Base-by-base conservation (phyloP, 176 grass and related monocot species). In the Luzula sylvatica region DNA sequence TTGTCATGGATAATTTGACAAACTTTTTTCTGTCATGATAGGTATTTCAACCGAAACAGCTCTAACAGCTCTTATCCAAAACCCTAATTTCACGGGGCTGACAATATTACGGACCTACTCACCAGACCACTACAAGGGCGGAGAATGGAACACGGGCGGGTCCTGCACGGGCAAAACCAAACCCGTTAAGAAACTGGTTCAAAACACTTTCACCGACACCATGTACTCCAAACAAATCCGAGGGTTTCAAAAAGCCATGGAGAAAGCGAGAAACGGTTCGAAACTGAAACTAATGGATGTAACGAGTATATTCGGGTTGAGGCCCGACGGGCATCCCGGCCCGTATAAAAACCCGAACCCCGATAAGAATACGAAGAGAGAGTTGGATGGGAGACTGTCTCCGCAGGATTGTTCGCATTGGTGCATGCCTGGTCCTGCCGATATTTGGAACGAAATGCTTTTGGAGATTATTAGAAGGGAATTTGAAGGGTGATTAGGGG, bases 381-480 rank as follows among this genome's bases (percentile, higher is more conserved):
- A 80, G 11, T 80, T 77, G 8, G 79, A 96, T 42, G 90, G 84
- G 55, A 73, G 75, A 23, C 90, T 83, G 28, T 83, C 81, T 6
- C 90, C 90, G 18, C 84, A 96, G 46, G 90, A 96, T 79, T 96
- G 84, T 55, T 52, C 88, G 26, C 90, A 89, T 46, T 89, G 90
- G 90, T 96, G 90, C 71, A 96, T 96, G 90, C 90, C 90, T 42
- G 92, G 92, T 41, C 81, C 85, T 3, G 68, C 90, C 13, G 85
- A 98, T 63, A 77, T 58, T 44, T 98, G 92, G 81, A 98, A 98
- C 38, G 92, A 98, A 64, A 76, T 98, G 52, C 28, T 98, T 67
- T 59, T 98, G 55, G 81, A 90, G 78, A 78, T 65, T 42, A 90
- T 98, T 46, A 46, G 51, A 46, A 87, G 75, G 67, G 52, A 98